Evolutionary conservation across 192 early-diverging fungal species (phyloP).

Genomic region (Entomortierella lignicola): DNA sequence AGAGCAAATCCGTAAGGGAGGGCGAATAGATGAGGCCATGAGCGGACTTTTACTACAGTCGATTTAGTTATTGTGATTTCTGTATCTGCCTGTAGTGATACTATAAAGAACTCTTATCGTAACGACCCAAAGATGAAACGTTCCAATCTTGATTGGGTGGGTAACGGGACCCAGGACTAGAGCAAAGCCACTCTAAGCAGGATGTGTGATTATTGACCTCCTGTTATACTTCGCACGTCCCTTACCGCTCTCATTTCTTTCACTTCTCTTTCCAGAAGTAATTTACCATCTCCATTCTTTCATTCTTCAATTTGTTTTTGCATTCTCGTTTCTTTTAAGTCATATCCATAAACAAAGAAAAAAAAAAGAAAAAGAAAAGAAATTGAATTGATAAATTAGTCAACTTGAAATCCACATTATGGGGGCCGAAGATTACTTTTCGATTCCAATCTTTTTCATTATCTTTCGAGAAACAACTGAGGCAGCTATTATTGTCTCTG

Average conservation of each 20-base stretch:
- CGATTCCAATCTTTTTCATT: constrained; percentile 79
- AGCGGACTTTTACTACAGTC: constrained; percentile 40
- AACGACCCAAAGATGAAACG: too few species aligned
- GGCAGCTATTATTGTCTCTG: constrained; percentile 87
- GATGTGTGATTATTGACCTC: too few species aligned
- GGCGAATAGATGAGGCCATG: constrained; percentile 39
- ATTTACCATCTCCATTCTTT: not conserved
- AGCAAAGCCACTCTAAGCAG: too few species aligned
- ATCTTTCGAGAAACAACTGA: constrained; percentile 86
- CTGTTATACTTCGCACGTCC: too few species aligned
- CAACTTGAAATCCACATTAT: not conserved
- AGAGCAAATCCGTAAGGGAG: constrained; percentile 4
- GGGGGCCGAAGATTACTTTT: constrained; percentile 26
- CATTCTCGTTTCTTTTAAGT: too few species aligned
- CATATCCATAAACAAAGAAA: too few species aligned
- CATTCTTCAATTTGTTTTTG: too few species aligned
- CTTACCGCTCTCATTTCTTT: not conserved
- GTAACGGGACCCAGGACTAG: not conserved
- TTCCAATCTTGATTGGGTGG: not conserved
- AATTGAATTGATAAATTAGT: too few species aligned
- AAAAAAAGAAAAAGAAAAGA: too few species aligned
- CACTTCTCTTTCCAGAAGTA: not conserved
- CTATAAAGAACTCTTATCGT: too few species aligned
- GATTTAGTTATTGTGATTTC: constrained; percentile 12
- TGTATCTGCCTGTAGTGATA: too few species aligned